These are phyloP conservation scores for Priceomyces fermenticarens DNA, from an alignment of 805 yeast species.

Conservation along the genomic window DNA sequence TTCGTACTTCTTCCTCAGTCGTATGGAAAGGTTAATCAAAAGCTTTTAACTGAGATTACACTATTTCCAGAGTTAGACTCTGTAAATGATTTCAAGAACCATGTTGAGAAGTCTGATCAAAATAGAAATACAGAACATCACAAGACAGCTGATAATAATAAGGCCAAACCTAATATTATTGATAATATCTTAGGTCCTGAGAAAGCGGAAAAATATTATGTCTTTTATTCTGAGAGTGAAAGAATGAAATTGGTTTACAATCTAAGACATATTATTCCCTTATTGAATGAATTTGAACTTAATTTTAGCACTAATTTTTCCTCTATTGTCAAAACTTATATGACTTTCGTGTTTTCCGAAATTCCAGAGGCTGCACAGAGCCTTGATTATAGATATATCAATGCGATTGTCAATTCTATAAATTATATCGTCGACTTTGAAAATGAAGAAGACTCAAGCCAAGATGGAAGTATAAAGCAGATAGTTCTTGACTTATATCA, in stretches of 20 bases:
- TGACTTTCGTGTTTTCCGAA: conserved; percentile 17
- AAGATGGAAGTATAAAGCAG: conserved; percentile 17
- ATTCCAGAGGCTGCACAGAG: conserved; percentile 14
- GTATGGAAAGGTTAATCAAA: conserved; percentile 10
- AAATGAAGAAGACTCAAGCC: conserved; percentile 15
- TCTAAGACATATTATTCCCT: conserved; percentile 19
- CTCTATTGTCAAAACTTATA: conserved; percentile 18
- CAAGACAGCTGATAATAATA: not conserved
- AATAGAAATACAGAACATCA: not conserved
- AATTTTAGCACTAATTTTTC: conserved; percentile 23
- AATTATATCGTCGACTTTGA: conserved; percentile 28
- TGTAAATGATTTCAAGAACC: not conserved
- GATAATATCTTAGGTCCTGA: not conserved
- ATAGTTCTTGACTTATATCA: conserved; percentile 19
- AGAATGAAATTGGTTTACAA: conserved; percentile 11
- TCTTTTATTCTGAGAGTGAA: conserved; percentile 11
- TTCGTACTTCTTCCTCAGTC: conserved; percentile 13
- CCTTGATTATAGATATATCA: conserved; percentile 22
- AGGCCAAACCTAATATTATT: not conserved
- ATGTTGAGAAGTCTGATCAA: not conserved
- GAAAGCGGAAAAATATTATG: not conserved
- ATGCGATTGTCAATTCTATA: conserved; percentile 15
- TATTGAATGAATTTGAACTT: conserved; percentile 23
- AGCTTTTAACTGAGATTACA: conserved; percentile 10
- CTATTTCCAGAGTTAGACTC: conserved; percentile 17